Evolutionary conservation across 192 early-diverging fungal genomes (phyloP).

Genomic region (Radiomyces spectabilis): DNA sequence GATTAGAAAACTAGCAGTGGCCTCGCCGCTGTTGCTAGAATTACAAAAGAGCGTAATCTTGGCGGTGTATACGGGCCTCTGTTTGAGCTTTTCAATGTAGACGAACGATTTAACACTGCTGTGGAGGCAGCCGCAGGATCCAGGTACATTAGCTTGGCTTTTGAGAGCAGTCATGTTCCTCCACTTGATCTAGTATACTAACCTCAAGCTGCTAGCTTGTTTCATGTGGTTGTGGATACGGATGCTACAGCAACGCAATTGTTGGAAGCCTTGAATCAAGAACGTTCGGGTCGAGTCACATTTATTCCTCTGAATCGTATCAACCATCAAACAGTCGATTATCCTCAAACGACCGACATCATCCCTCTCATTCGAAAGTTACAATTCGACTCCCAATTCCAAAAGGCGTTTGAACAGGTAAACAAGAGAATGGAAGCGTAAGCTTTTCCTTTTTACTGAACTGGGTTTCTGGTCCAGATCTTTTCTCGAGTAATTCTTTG

Average conservation of each 20-base stretch:
- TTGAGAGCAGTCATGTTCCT: too few species aligned
- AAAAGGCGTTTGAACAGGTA: slow-evolving; percentile 78
- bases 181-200: too few species aligned
- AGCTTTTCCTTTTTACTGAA: not conserved
- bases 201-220: too few species aligned
- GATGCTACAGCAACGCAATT: slow-evolving; percentile 82
- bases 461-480: slow-evolving; percentile 30
- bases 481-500: slow-evolving; percentile 91
- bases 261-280: slow-evolving; percentile 47
- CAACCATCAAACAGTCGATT: slow-evolving; percentile 46
- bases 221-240: slow-evolving; percentile 93
- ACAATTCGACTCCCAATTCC: slow-evolving; percentile 58
- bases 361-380: slow-evolving; percentile 81
- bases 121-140: slow-evolving; percentile 84
- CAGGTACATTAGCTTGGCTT: too few species aligned
- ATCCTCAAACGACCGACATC: slow-evolving; percentile 62
- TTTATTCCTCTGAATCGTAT: slow-evolving; percentile 95
- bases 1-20: slow-evolving; percentile 69
- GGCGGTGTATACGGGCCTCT: slow-evolving; percentile 84
- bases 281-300: slow-evolving; percentile 79
- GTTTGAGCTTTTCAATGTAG: slow-evolving; percentile 87
- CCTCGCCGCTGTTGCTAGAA: slow-evolving; percentile 59
- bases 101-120: slow-evolving; percentile 73
- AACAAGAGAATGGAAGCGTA: not conserved
- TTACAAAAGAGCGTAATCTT: slow-evolving; percentile 57